Percentiles rank a stretch among this genome's conserved stretches.
phyloP scores from a whole-genome alignment of 257 asterid species.

The Plantago ovata region DNA sequence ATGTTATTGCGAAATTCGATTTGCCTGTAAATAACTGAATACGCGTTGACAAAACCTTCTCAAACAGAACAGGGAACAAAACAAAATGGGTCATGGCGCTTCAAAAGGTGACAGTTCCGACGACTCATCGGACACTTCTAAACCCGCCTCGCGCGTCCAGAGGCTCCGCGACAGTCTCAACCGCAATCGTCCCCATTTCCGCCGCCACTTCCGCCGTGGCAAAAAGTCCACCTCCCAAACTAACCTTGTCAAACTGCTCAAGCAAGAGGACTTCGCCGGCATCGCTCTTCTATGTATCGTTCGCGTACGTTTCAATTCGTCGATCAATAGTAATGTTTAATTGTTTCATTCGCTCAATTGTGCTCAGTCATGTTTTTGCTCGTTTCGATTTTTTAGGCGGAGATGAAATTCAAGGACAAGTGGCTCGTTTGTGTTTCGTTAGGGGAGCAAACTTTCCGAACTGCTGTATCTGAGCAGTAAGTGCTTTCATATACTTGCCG shows the following conservation, averaged over 20 bases:
- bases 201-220: constrained; percentile 32
- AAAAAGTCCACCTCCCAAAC: constrained; percentile 23
- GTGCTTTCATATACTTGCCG: too few relatives aligned
- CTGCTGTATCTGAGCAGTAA: constrained; percentile 77
- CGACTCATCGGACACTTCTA: constrained; percentile 41
- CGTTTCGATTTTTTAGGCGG: constrained; percentile 55
- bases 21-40: too few relatives aligned
- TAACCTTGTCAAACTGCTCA: constrained; percentile 36
- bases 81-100: constrained; percentile 60
- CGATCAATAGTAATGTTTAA: neutral
- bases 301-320: constrained; percentile 29
- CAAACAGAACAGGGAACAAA: neutral
- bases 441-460: constrained; percentile 91
- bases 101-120: constrained; percentile 44
- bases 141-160: constrained; percentile 39
- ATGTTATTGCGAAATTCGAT: too few relatives aligned
- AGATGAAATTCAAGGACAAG: constrained; percentile 90
- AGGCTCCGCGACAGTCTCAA: constrained; percentile 57
- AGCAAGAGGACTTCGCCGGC: constrained; percentile 81
- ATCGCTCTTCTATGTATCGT: constrained; percentile 73
- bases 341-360: neutral
- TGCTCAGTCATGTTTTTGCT: constrained; percentile 7
- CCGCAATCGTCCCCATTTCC: constrained; percentile 45
- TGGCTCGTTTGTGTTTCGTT: constrained; percentile 89
- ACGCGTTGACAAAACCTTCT: neutral